Percentiles rank a stretch among this genome's conserved stretches.
Evolutionary conservation across 257 asterid genomes (phyloP).

Genomic region (Penstemon davidsonii): DNA sequence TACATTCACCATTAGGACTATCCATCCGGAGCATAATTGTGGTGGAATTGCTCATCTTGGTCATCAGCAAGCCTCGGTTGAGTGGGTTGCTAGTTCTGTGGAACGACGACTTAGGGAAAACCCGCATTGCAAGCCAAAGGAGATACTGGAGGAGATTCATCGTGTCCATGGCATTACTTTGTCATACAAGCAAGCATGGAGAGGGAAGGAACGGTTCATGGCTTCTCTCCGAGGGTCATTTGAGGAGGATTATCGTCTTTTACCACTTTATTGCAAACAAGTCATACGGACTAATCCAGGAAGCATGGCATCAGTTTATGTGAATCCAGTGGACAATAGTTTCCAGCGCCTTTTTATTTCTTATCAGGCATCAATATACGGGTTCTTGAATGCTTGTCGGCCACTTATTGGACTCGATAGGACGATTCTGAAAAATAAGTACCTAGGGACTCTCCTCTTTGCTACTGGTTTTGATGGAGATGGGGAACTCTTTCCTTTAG

Average conservation of each 20-base stretch:
- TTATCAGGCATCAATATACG: conserved; percentile 64
- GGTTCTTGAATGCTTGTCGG: conserved; percentile 65
- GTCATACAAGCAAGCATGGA: conserved; percentile 79
- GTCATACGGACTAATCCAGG: conserved; percentile 65
- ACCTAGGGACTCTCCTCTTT: conserved; percentile 62
- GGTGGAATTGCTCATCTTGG: conserved; percentile 67
- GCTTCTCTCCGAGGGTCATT: conserved; percentile 64
- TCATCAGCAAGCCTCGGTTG: conserved; percentile 78
- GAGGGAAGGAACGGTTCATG: conserved; percentile 71
- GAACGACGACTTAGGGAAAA: conserved; percentile 58
- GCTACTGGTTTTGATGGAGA: conserved; percentile 79
- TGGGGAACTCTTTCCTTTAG: conserved; percentile 63
- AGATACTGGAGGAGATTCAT: conserved; percentile 73
- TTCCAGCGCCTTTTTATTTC: conserved; percentile 67
- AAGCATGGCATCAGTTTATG: conserved; percentile 65
- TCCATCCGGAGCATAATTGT: conserved; percentile 56
- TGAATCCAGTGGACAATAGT: conserved; percentile 48
- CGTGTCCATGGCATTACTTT: conserved; percentile 64
- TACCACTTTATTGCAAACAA: conserved; percentile 69
- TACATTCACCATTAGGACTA: conserved; percentile 64
- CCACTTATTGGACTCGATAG: conserved; percentile 67
- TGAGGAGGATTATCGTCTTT: conserved; percentile 67
- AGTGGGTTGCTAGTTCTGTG: conserved; percentile 72
- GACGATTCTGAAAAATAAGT: conserved; percentile 53
- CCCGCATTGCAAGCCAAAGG: conserved; percentile 69